Conservation (phyloP, 2,329 filamentous ascomycete genomes). For the Cercospora janseana region DNA sequence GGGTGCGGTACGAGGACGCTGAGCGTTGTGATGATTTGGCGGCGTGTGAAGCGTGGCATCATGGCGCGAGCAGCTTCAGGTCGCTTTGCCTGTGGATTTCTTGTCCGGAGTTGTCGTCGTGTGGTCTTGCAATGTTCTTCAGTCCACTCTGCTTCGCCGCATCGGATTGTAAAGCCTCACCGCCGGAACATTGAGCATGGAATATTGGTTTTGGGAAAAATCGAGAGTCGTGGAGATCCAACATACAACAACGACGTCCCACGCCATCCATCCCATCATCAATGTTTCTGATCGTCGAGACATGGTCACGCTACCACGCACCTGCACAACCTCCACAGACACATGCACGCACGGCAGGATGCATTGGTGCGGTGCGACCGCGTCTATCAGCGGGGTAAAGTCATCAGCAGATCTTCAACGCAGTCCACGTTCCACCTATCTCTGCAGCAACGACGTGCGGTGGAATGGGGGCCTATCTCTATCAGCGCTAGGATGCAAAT, state of each 20-base stretch:
- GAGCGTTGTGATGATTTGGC: conserved; percentile 41
- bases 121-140: no score
- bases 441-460: conserved; percentile 3
- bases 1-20: conserved; percentile 40
- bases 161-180: no score
- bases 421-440: neutral
- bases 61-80: neutral
- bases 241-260: no score
- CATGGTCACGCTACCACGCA: neutral
- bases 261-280: no score
- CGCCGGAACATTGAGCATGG: no score
- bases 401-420: neutral
- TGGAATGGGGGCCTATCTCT: neutral
- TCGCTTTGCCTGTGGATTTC: neutral
- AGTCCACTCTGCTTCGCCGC: no score
- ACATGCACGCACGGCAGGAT: neutral
- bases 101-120: neutral
- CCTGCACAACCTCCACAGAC: neutral
- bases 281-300: no score
- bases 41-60: conserved; percentile 34
- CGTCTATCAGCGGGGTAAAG: conserved; percentile 10
- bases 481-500: conserved; percentile 2
- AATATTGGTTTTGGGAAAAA: no score
- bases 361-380: neutral
- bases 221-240: no score